Percentiles rank a stretch among this genome's conserved stretches.
These are phyloP conservation scores for Citeromyces matritensis DNA, from an alignment of 805 yeast genomes.

Conservation along the genomic window DNA sequence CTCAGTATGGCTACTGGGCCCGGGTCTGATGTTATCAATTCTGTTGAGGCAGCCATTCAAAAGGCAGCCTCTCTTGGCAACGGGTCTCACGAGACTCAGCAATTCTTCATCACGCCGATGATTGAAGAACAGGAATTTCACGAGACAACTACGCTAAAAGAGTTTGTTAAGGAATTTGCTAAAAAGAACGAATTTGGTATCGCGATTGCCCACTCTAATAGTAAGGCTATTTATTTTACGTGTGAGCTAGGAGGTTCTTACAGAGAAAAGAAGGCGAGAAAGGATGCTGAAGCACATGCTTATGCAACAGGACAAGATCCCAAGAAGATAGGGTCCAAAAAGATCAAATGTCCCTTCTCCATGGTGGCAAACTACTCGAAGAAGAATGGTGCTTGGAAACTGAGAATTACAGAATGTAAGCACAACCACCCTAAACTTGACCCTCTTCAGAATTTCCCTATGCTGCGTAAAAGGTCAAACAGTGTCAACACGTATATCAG, in stretches of 20 bases:
- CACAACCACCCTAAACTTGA: constrained; percentile 46
- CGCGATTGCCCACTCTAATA: constrained; percentile 43
- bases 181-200: constrained; percentile 43
- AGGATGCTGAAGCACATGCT: constrained; percentile 8
- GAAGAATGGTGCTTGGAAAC: constrained; percentile 32
- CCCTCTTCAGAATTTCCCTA: constrained; percentile 39
- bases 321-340: constrained; percentile 24
- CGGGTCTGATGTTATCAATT: constrained; percentile 1
- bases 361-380: constrained; percentile 42
- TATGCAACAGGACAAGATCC: constrained; percentile 10
- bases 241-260: constrained; percentile 44
- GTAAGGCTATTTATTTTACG: constrained; percentile 42
- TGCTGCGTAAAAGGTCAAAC: constrained; percentile 37
- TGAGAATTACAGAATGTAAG: constrained; percentile 36
- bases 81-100: constrained; percentile 8
- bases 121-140: constrained; percentile 37
- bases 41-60: constrained; percentile 1
- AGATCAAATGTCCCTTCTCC: constrained; percentile 41
- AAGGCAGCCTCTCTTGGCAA: constrained; percentile 3
- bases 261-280: constrained; percentile 25
- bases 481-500: constrained; percentile 34
- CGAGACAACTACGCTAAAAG: constrained; percentile 31
- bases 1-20: not conserved
- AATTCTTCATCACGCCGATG: constrained; percentile 36
- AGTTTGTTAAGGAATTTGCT: constrained; percentile 39